Conservation (phyloP, 2,329 filamentous ascomycete genomes). For the Trichoderma citrinoviride region DNA sequence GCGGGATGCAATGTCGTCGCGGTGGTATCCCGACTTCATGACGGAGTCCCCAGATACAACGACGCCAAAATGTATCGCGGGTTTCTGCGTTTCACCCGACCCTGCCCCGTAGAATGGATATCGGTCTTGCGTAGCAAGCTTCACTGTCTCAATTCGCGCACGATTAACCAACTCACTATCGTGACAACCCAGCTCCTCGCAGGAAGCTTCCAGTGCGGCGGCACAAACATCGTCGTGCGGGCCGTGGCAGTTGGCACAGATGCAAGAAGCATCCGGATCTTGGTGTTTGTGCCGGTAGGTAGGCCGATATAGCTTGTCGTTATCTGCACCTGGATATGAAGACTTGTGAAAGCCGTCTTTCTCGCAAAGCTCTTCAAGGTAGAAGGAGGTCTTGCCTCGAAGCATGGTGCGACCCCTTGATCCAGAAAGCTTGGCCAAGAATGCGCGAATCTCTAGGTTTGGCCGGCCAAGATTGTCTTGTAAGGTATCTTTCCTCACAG, state of each 20-base stretch:
- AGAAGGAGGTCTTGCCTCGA: neutral
- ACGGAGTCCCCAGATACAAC: constrained; percentile 41
- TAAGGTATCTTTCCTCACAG: constrained; percentile 27
- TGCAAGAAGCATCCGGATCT: neutral
- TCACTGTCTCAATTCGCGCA: neutral
- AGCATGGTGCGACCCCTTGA: constrained; percentile 19
- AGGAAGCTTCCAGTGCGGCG: neutral
- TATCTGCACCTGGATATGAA: neutral
- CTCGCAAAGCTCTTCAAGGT: neutral
- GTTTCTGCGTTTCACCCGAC: neutral
- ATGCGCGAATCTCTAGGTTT: constrained; percentile 26
- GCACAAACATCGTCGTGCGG: neutral
- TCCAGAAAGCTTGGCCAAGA: constrained; percentile 27
- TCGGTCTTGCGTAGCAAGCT: no score
- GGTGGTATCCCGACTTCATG: constrained; percentile 36
- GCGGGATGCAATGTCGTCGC: constrained; percentile 33
- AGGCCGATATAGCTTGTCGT: neutral
- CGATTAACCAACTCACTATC: neutral
- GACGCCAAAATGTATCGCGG: constrained; percentile 31
- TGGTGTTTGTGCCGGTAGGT: neutral
- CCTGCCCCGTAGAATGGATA: neutral
- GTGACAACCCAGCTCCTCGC: neutral
- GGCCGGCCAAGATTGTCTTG: constrained; percentile 26
- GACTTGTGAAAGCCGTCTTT: neutral
- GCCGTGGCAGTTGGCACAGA: neutral